A percentile compares a stretch with the other conserved stretches of the same genome.
phyloP scores from a whole-genome alignment of 164 flowering plant genomes.

The Tinospora cordifolia region DNA sequence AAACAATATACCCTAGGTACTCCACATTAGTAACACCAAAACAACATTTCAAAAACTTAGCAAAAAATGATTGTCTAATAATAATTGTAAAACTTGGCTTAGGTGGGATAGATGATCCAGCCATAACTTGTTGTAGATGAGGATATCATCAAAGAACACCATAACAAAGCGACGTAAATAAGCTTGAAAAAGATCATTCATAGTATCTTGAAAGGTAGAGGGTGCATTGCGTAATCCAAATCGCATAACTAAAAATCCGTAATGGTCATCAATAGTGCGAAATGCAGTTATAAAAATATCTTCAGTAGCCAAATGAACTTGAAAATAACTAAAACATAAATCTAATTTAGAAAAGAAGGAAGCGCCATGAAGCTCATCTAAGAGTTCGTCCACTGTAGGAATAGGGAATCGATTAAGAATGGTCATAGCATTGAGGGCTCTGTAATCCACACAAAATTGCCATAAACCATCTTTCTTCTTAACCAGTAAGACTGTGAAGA shows the following conservation, averaged over 20 bases:
- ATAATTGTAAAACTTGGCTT: not conserved
- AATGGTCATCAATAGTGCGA: not conserved
- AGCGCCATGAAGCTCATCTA: not conserved
- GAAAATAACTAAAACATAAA: not conserved
- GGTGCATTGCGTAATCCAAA: not conserved
- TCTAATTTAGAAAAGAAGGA: not conserved
- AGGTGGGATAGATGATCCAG: not conserved
- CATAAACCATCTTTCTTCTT: conserved; percentile 2
- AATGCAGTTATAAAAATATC: not conserved
- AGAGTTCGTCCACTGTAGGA: not conserved
- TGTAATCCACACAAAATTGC: too few species aligned
- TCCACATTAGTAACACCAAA: not conserved
- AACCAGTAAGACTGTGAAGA: not conserved
- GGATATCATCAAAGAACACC: not conserved
- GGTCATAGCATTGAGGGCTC: too few species aligned
- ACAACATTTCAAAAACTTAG: not conserved
- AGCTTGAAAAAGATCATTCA: not conserved
- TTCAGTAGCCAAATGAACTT: not conserved
- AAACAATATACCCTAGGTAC: not conserved
- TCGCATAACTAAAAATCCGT: not conserved
- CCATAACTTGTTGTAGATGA: not conserved
- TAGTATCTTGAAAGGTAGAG: not conserved
- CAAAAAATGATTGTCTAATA: not conserved
- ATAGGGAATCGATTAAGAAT: not conserved
- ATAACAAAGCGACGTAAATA: not conserved